Percentiles rank a stretch among this genome's conserved stretches.
Evolutionary conservation across 441 rosid genomes (phyloP).

Genomic region (Aleurites moluccanus): DNA sequence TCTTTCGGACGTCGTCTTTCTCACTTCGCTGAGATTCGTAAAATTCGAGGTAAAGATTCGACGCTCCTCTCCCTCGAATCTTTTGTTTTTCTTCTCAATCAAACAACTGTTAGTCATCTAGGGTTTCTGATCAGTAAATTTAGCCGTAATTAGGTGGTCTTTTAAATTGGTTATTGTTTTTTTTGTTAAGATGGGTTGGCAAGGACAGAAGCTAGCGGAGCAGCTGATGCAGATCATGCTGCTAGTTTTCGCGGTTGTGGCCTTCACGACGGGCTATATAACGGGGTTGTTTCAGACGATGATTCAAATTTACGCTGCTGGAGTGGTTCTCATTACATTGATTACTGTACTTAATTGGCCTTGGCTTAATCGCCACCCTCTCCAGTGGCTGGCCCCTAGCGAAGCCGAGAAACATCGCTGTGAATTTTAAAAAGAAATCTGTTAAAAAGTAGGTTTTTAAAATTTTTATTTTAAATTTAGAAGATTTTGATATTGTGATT

Average conservation of each 20-base stretch:
- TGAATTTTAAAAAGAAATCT: constrained; percentile 56
- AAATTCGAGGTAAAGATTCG: too few relatives aligned
- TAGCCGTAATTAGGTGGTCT: too few relatives aligned
- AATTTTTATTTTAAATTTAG: neutral
- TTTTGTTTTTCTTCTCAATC: too few relatives aligned
- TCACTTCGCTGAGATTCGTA: too few relatives aligned
- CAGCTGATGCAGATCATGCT: constrained; percentile 85
- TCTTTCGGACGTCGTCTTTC: too few relatives aligned
- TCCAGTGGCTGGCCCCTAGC: constrained; percentile 74
- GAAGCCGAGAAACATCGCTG: constrained; percentile 77
- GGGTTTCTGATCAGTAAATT: too few relatives aligned
- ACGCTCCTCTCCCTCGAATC: too few relatives aligned
- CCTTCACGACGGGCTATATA: constrained; percentile 48
- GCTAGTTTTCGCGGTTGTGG: constrained; percentile 56
- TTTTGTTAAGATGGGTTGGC: constrained; percentile 81
- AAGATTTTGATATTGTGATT: too few relatives aligned
- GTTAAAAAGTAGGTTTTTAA: constrained; percentile 53
- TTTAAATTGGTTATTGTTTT: too few relatives aligned
- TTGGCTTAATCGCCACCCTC: constrained; percentile 72
- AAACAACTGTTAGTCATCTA: too few relatives aligned
- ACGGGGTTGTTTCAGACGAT: constrained; percentile 70
- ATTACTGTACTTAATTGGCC: constrained; percentile 89
- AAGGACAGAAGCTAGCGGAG: constrained; percentile 93
- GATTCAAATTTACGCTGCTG: constrained; percentile 74
- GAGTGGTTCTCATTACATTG: constrained; percentile 64